phyloP scores from a whole-genome alignment of 2,329 filamentous ascomycete genomes.

The Fusarium kyushuense region DNA sequence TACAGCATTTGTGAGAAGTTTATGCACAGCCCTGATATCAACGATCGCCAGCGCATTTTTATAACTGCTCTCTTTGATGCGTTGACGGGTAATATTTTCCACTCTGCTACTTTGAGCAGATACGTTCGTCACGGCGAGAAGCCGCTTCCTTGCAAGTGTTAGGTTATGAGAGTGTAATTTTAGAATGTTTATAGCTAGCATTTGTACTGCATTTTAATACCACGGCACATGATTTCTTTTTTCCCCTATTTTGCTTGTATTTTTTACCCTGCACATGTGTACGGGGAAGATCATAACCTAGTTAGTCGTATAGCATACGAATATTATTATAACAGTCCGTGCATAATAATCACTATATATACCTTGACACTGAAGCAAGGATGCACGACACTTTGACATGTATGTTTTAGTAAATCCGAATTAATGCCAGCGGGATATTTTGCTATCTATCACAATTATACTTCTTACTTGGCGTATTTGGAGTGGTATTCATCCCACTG shows the following conservation, averaged over 20 bases:
- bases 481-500: neutral
- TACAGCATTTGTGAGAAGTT: constrained; percentile 15
- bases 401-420: neutral
- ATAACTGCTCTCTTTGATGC: constrained; percentile 13
- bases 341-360: neutral
- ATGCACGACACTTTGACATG: neutral
- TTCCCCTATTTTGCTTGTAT: neutral
- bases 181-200: neutral
- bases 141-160: constrained; percentile 4
- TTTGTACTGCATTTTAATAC: neutral
- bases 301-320: no score
- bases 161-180: neutral
- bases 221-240: neutral
- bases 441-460: neutral
- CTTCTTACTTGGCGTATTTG: neutral
- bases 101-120: constrained; percentile 30
- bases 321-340: neutral
- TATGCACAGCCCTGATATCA: neutral
- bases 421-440: neutral
- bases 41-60: constrained; percentile 3
- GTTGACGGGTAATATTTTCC: constrained; percentile 13
- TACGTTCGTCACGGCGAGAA: constrained; percentile 11
- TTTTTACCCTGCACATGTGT: neutral
- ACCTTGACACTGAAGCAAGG: neutral
- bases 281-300: neutral